Evolutionary conservation across 2,329 filamentous ascomycete genomes (phyloP), one percentile per base, ranked within the genome.

Genomic region (Sporothrix variecibatus): DNA sequence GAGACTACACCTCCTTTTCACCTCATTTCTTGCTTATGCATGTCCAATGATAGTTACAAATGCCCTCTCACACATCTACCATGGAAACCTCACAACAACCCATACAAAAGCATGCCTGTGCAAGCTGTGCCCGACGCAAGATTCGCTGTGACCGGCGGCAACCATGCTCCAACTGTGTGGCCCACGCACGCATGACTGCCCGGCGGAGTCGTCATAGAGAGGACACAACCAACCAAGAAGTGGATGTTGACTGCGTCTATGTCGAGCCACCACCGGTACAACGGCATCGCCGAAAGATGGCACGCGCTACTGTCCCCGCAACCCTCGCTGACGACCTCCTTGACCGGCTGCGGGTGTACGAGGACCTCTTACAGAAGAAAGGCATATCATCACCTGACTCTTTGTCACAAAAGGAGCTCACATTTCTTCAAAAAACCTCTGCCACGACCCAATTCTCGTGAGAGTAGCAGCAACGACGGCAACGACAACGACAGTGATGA

Each of bases 251-350:
- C 3, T 82, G 81, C 38, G 46, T 74, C 0, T 81, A 81, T 23
- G 75, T 78, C 9, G 70, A 76, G 0, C 77, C 78, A 2, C 43
- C 72, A 0, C 76, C 77, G 0, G 74, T 74, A 0, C 75, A 68
- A 34, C 46, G 72, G 2, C 77, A 78, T 20, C 78, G 78, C 3
- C 77, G 80, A 20, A 82, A 80, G 72, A 11, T 3, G 46, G 12
- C 69, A 6, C 76, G 78, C 4, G 75, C 79, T 4, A 7, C 78
- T 4, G 15, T 8, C 3, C 0, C 23, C 8, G 76, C 77, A 0
- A 79, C 80, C 4, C 76, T 76, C 0, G 79, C 80, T 1, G 78
- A 82, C 1, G 79, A 80, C 15, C 49, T 82, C 0, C 46, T 79
- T 0, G 71, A 65, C 1, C 77, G 78, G 6, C 31, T 82, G 3